Conservation (phyloP, 192 early-diverging fungal genomes). For the Rhizoclosmatium globosum region DNA sequence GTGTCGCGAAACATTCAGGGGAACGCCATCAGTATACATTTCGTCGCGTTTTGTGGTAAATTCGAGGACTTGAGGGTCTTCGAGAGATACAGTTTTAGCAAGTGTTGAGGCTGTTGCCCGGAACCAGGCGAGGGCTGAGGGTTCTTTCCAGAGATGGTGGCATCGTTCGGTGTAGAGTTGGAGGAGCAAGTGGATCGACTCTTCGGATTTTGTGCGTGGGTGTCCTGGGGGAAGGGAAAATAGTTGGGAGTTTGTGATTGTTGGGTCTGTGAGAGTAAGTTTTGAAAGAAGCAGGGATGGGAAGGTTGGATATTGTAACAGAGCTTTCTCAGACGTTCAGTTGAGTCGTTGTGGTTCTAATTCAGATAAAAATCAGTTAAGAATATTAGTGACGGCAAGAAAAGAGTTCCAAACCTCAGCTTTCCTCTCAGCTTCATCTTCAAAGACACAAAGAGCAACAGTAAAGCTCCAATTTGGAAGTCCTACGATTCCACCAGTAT, state of each 20-base stretch:
- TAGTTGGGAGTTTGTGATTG: slow-evolving; percentile 59
- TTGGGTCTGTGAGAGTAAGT: slow-evolving; percentile 65
- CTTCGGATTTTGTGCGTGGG: slow-evolving; percentile 23
- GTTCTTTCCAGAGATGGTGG: slow-evolving; percentile 84
- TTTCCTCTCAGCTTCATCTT: slow-evolving; percentile 62
- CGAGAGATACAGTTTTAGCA: background rate
- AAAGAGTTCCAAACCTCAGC: slow-evolving; percentile 22
- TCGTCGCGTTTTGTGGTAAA: background rate
- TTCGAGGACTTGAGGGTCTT: background rate
- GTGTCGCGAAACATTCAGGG: slow-evolving; percentile 53
- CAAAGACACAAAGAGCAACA: slow-evolving; percentile 78
- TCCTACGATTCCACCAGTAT: slow-evolving; percentile 24
- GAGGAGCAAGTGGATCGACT: slow-evolving; percentile 52
- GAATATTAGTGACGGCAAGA: background rate
- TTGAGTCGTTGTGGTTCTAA: slow-evolving; percentile 53
- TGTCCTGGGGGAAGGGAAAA: slow-evolving; percentile 58
- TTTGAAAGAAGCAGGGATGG: slow-evolving; percentile 72
- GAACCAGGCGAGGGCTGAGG: slow-evolving; percentile 67
- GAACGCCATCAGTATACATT: slow-evolving; percentile 42
- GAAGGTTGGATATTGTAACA: slow-evolving; percentile 74
- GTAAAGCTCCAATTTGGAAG: slow-evolving; percentile 83
- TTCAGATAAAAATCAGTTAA: background rate
- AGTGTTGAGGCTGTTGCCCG: slow-evolving; percentile 30
- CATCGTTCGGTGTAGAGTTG: slow-evolving; percentile 79
- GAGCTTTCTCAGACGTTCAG: slow-evolving; percentile 71